Percentiles rank a stretch among this genome's conserved stretches.
Evolutionary conservation across 192 early-diverging fungal genomes (phyloP).

Genomic region (Backusella psychrophila): DNA sequence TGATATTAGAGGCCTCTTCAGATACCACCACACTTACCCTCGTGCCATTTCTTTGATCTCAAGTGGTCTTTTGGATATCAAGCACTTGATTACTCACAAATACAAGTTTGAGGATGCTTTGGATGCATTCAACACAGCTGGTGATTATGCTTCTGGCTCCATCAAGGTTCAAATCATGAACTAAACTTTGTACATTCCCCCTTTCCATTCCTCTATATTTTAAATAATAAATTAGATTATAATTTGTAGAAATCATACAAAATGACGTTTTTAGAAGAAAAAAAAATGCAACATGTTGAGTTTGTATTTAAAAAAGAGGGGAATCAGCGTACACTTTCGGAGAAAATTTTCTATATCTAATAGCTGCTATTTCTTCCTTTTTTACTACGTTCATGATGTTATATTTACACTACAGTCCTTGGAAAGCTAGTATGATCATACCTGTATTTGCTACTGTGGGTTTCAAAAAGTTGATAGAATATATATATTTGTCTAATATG

Average conservation of each 20-base stretch:
- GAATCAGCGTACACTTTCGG: too few relatives aligned
- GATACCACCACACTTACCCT: constrained; percentile 34
- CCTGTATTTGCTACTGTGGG: too few relatives aligned
- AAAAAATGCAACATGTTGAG: too few relatives aligned
- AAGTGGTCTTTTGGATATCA: constrained; percentile 29
- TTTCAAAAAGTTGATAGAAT: too few relatives aligned
- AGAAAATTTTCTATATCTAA: too few relatives aligned
- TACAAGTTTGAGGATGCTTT: constrained; percentile 34
- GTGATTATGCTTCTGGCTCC: constrained; percentile 13
- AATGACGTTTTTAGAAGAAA: neutral
- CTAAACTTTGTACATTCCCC: constrained; percentile 11
- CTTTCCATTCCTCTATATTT: neutral
- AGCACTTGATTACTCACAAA: constrained; percentile 34
- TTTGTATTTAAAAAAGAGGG: too few relatives aligned
- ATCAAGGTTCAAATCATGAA: constrained; percentile 32
- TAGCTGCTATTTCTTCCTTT: too few relatives aligned
- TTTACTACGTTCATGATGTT: too few relatives aligned
- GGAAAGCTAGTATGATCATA: too few relatives aligned
- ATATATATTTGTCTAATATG: too few relatives aligned
- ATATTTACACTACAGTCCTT: too few relatives aligned
- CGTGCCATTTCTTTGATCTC: constrained; percentile 25
- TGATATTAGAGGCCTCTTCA: constrained; percentile 29
- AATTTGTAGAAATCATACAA: neutral
- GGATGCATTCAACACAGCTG: constrained; percentile 30
- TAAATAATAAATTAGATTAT: neutral